Evolutionary conservation across 345 rosid species (phyloP), one percentile per base, ranked within the genome.

Genomic region (Hibiscus syriacus): DNA sequence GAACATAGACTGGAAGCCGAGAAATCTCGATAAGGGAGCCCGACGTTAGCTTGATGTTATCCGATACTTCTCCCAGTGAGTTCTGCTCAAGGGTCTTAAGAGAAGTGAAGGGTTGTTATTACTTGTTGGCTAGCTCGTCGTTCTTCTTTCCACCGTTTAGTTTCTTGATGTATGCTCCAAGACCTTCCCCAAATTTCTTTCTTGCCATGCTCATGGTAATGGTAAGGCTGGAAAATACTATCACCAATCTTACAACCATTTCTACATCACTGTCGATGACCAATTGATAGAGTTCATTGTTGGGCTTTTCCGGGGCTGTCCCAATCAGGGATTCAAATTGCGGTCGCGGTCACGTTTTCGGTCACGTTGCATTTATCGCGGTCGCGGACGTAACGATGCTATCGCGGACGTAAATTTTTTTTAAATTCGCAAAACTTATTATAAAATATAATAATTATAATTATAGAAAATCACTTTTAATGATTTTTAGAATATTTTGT

Each of bases 1-100:
- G 80, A 68, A 73, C 68, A 68, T 75, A 53, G 70, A 80, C 84
- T 14, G 84, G 83, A 71, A 80, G 84, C 22, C 78, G 67, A 57
- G 80, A 71, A 62, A 80, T 77, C 76, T 80, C 86, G 0, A 81
- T 79, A 3, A 80, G 74, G 13, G 90, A 85, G 14, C 84, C 87
- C 0, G 71, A 20, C 64, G 76, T 59, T 64, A 84, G 74, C 79
- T 82, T 80, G 19, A 80, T 80, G 25, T 74, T 64, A 43, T 82
- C 84, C 0, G 84, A 64, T 55, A 74, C 80, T 62, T 71, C 71
- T 19, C 82, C 84, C 85, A 80, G 38, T 38, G 16, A 19, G 29
- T 41, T 57, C 25, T 49, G 16, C 29, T 20, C n/a, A 58, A 41
- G 43, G 11, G 54, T 19, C 13, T 2, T 25, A 6, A 34, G 8